Evolutionary conservation across 2,329 filamentous ascomycete species (phyloP), one percentile per base, ranked within the genome.

Genomic region (Sporothrix sp.): DNA sequence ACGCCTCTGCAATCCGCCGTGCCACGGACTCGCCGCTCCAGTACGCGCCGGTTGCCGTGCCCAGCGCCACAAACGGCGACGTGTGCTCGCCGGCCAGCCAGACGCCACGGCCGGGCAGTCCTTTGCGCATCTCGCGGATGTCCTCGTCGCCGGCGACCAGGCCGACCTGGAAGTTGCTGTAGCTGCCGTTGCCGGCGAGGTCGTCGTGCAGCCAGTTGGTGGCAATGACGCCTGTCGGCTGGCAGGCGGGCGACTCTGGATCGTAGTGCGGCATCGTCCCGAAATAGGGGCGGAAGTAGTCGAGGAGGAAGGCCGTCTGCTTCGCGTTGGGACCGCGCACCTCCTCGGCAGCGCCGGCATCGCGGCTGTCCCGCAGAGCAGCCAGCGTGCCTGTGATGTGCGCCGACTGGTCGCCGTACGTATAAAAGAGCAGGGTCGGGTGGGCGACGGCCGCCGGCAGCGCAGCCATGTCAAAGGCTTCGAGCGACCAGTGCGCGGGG

Each of bases 51-150:
- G 88, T 94, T 11, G 84, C 85, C 4, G 90, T 96, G 0, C 90
- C 91, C 54, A 96, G 66, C 10, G 86, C 89, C 25, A 94, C 82
- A 69, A 95, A 95, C 4, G 90, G 89, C 50, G 87, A 84, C 20
- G 88, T 95, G 67, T 95, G 89, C 67, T 95, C 89, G 0, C 89
- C 89, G 0, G 89, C 89, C 57, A 95, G 73, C 89, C 89, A 95
- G 8, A 95, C 62, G 0, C 85, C 81, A 20, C 79, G 70, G 11
- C 79, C 79, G 1, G 81, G 82, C 57, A 85, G 58, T 0, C 83
- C 82, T 36, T 75, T 67, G 2, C 81, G 70, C 66, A 87, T 76
- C 3, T 64, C 66, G 44, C 83, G 76, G 43, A 95, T 79, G 62
- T 94, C 85, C 52, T 73, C 69, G 58, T 90, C 86, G 1, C 82